These are phyloP conservation scores for Cystobasidium onofrii DNA, from an alignment of 768 basidiomycete species.

Conservation along the genomic window DNA sequence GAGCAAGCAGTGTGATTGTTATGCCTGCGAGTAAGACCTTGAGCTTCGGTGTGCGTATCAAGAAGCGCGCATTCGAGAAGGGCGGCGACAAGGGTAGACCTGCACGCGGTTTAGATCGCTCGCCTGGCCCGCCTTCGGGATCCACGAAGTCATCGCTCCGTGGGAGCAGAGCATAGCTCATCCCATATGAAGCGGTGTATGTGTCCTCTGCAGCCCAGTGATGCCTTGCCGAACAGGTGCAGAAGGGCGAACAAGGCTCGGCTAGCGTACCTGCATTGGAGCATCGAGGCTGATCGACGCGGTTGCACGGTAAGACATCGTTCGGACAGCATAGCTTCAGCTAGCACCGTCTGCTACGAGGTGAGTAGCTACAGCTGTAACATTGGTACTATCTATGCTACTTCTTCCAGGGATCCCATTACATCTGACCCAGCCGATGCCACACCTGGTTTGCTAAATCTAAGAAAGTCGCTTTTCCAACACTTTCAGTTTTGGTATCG, in stretches of 20 bases:
- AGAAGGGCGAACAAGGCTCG: too few species aligned
- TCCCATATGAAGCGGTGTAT: neutral
- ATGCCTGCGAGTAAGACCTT: neutral
- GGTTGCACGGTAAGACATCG: too few species aligned
- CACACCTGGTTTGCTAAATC: conserved; percentile 10
- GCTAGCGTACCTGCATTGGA: too few species aligned
- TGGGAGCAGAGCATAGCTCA: conserved; percentile 21
- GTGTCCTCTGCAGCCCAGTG: neutral
- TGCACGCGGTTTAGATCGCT: neutral
- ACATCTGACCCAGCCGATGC: neutral
- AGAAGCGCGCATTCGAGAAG: neutral
- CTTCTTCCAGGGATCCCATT: too few species aligned
- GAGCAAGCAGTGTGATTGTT: neutral
- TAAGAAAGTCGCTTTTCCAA: neutral
- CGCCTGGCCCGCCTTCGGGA: neutral
- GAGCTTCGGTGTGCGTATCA: neutral
- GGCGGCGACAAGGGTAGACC: neutral
- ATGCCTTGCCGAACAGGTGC: too few species aligned
- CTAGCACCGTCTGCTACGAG: too few species aligned
- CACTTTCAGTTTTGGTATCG: neutral
- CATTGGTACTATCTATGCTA: too few species aligned
- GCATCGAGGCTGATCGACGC: too few species aligned
- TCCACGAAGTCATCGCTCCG: neutral
- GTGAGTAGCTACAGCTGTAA: too few species aligned
- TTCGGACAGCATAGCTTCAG: too few species aligned